Evolutionary conservation across 208 protist genomes (phyloP).

Genomic region (Wallacemonas sp.): DNA sequence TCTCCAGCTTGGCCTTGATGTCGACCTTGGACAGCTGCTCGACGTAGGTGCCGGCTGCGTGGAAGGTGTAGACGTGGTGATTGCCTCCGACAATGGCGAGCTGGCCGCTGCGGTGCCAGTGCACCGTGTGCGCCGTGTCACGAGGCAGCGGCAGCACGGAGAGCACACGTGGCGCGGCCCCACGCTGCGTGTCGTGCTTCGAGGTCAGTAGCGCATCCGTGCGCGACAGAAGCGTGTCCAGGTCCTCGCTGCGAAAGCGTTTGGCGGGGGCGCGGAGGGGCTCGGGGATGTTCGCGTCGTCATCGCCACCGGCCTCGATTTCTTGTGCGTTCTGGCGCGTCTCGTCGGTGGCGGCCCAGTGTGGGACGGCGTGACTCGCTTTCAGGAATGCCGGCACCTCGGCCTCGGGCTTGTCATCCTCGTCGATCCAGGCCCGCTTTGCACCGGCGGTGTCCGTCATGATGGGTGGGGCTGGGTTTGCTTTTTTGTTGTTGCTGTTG

Average conservation of each 20-base stretch:
- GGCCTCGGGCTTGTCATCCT: constrained; percentile 33
- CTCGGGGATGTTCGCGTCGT: constrained; percentile 13
- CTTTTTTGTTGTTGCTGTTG: background rate
- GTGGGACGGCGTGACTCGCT: constrained; percentile 36
- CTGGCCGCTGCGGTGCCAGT: constrained; percentile 87
- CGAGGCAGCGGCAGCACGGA: constrained; percentile 71
- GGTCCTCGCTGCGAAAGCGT: constrained; percentile 73
- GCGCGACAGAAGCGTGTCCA: constrained; percentile 72
- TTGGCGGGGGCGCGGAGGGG: constrained; percentile 32
- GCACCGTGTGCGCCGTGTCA: constrained; percentile 64
- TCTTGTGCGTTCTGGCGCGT: constrained; percentile 10
- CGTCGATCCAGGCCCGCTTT: constrained; percentile 66
- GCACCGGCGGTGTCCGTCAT: background rate
- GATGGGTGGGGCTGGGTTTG: too few relatives aligned
- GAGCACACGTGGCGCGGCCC: constrained; percentile 51
- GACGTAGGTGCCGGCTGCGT: constrained; percentile 78
- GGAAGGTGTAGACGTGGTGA: constrained; percentile 80
- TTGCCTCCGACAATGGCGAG: constrained; percentile 75
- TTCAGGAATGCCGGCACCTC: constrained; percentile 46
- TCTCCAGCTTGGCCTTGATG: constrained; percentile 40
- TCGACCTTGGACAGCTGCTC: constrained; percentile 78
- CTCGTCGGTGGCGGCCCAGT: constrained; percentile 59
- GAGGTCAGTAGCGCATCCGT: constrained; percentile 77
- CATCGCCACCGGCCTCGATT: background rate
- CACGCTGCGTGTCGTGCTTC: constrained; percentile 37